phyloP scores from a whole-genome alignment of 2,329 filamentous ascomycete genomes.

The Arthrinium phaeospermum region DNA sequence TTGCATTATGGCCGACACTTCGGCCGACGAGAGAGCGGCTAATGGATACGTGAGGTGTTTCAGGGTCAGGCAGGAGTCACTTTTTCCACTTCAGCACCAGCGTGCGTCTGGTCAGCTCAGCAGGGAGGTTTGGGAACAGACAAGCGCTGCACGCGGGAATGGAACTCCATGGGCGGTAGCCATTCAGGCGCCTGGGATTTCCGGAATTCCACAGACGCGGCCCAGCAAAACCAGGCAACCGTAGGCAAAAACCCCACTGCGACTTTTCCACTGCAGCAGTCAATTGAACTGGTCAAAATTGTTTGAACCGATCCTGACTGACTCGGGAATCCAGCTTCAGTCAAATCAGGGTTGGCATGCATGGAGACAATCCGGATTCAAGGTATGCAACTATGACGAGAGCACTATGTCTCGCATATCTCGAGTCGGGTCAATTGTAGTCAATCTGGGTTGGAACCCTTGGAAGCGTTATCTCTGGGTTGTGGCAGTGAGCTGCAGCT shows the following conservation, averaged over 20 bases:
- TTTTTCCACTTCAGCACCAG: slow-evolving; percentile 3
- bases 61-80: not conserved
- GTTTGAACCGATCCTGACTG: not conserved
- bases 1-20: no score
- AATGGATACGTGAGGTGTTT: not conserved
- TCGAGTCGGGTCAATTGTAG: not conserved
- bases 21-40: not conserved
- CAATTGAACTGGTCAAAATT: not conserved
- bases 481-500: slow-evolving; percentile 12
- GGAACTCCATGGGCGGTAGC: not conserved
- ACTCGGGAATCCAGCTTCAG: not conserved
- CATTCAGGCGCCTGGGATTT: not conserved
- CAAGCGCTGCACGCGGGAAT: not conserved
- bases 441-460: not conserved
- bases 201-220: not conserved
- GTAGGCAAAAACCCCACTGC: not conserved
- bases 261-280: slow-evolving; percentile 11
- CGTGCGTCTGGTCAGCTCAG: not conserved
- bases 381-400: not conserved
- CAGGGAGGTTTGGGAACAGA: not conserved
- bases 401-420: not conserved
- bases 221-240: slow-evolving; percentile 12
- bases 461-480: not conserved
- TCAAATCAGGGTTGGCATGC: not conserved
- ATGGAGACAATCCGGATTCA: not conserved